Base-by-base conservation (phyloP, 1,284 basidiomycete species). In the Stygiomarasmius scandens region DNA sequence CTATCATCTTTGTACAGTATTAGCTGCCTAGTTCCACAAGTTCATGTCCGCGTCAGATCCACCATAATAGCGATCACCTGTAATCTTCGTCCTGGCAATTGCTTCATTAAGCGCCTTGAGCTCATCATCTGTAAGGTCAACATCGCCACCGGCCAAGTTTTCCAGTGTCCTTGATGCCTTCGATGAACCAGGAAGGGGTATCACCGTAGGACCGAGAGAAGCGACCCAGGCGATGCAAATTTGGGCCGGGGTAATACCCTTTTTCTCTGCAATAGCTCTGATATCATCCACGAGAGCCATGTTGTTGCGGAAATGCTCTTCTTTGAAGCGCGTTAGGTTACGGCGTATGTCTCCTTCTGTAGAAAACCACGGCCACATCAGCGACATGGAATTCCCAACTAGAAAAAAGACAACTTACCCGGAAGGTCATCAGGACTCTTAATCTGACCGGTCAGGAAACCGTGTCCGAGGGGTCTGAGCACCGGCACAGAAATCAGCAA, bases 211-310 rank as follows among this genome's bases (percentile, higher is more conserved):
- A n/a, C 77, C 80, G 48, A 79, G 74, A 1, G 74, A 66, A 20
- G 73, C 66, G 9, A 88, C 76, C 85, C 86, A 90, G 0, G 87
- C 85, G 43, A 90, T 73, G 38, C 78, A 76, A 12, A 90, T 72
- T 68, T 89, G 86, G 0, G 81, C 79, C 0, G 81, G 69, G 0
- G 82, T 82, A 27, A 83, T 67, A 0, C 74, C 74, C 68, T 81
- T 83, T 65, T 74, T 75, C 46, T 69, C 64, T 0, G 84, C 83
- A 32, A 87, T 71, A 14, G 63, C 69, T 36, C 75, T 66, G 41
- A 85, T 65, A 11, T 66, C 66, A 16, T 85, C 75, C 1, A 85
- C 83, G 20, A 89, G 71, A 41, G 76, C 70, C 55, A 84, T 65
- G 70, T 90, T 90, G 64, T 81, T 73, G 48, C 77, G 72, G 59